Evolutionary conservation across 2,329 filamentous ascomycete species (phyloP).

Genomic region (Colletotrichum sp.): DNA sequence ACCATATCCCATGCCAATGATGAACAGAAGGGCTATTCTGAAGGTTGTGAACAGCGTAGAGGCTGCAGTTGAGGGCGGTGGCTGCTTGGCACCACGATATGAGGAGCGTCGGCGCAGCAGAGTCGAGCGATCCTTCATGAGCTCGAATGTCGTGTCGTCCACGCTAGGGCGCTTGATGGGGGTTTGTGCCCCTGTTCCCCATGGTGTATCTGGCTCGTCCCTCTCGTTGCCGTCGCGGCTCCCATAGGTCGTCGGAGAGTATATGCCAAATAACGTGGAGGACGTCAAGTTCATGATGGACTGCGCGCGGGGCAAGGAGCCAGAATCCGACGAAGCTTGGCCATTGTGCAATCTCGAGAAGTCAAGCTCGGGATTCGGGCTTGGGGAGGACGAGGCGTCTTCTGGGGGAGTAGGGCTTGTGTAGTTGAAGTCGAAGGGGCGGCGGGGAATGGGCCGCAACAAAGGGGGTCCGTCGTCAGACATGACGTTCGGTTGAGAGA

Average conservation of each 20-base stretch:
- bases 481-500: conserved; percentile 29
- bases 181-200: conserved; percentile 79
- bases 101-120: conserved; percentile 38
- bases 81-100: conserved; percentile 32
- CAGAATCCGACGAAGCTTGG: conserved; percentile 33
- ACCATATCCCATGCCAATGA: conserved; percentile 83
- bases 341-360: conserved; percentile 11
- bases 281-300: conserved; percentile 87
- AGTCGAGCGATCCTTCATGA: conserved; percentile 46
- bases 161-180: conserved; percentile 54
- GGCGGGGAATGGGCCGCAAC: conserved; percentile 73
- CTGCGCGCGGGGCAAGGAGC: conserved; percentile 68
- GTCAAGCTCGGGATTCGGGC: conserved; percentile 51
- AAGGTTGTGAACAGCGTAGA: conserved; percentile 56
- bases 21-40: conserved; percentile 72
- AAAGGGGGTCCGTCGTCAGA: conserved; percentile 57
- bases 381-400: conserved; percentile 36
- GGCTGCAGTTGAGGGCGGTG: conserved; percentile 30
- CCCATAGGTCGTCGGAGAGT: conserved; percentile 69
- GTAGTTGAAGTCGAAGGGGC: conserved; percentile 69
- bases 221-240: conserved; percentile 41
- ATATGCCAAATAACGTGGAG: conserved; percentile 91
- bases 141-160: conserved; percentile 49
- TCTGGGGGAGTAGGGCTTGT: conserved; percentile 49
- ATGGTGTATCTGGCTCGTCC: conserved; percentile 72